These are phyloP conservation scores for Nigrospora oryzae DNA, from an alignment of 2,329 filamentous ascomycete genomes.

Conservation along the genomic window DNA sequence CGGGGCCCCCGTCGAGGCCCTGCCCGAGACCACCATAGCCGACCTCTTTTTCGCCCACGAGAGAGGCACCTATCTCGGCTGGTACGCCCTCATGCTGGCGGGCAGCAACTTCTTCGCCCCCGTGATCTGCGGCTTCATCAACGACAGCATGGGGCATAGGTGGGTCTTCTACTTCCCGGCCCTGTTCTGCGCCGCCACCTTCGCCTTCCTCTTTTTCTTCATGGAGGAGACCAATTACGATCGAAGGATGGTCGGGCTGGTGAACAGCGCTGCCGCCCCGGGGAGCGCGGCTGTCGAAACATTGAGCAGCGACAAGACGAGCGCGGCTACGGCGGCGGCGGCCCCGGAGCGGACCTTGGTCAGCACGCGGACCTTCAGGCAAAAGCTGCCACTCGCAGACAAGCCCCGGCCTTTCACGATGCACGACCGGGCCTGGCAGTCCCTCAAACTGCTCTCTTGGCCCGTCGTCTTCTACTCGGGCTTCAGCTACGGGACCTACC, in stretches of 20 bases:
- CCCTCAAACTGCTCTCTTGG: constrained; percentile 27
- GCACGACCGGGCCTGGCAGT: constrained; percentile 26
- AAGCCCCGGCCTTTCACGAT: constrained; percentile 30
- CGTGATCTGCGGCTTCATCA: constrained; percentile 34
- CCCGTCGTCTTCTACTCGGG: constrained; percentile 32
- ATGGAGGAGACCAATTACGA: constrained; percentile 52
- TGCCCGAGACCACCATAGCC: constrained; percentile 34
- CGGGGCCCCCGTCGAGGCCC: constrained; percentile 33
- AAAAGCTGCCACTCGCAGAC: constrained; percentile 32
- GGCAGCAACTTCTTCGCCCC: constrained; percentile 35
- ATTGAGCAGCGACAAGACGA: constrained; percentile 2
- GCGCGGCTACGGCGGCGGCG: constrained; percentile 9
- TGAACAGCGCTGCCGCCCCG: background rate
- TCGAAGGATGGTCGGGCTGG: constrained; percentile 18
- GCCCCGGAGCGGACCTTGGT: constrained; percentile 11
- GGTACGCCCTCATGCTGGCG: constrained; percentile 29
- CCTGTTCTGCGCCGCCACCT: constrained; percentile 25
- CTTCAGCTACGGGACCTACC: constrained; percentile 31
- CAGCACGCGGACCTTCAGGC: constrained; percentile 27
- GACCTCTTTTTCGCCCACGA: constrained; percentile 33
- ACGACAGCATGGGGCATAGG: constrained; percentile 28
- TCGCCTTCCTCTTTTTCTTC: constrained; percentile 40
- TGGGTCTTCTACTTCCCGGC: constrained; percentile 35
- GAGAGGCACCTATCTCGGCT: constrained; percentile 31
- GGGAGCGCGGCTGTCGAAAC: background rate